A percentile compares a stretch with the other conserved stretches of the same genome.
phyloP scores from a whole-genome alignment of 2,329 filamentous ascomycete genomes.

The Fusarium staphyleae region DNA sequence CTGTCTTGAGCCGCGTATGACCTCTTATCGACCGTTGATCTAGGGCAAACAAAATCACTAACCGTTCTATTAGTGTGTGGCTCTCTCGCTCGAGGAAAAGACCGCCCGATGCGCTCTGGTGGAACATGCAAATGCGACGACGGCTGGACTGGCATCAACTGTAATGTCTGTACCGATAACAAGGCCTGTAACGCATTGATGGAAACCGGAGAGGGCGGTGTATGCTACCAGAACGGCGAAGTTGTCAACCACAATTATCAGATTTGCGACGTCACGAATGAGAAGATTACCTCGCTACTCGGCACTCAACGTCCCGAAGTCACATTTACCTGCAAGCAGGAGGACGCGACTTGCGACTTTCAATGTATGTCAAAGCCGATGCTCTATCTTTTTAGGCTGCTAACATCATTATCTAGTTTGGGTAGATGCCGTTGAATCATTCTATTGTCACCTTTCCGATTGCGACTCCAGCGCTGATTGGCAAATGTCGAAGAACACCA shows the following conservation, averaged over 20 bases:
- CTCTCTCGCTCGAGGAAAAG: slow-evolving; percentile 79
- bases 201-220: slow-evolving; percentile 79
- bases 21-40: neutral
- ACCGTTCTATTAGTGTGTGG: slow-evolving; percentile 71
- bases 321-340: slow-evolving; percentile 87
- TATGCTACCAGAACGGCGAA: slow-evolving; percentile 91
- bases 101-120: slow-evolving; percentile 77
- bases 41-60: slow-evolving; percentile 3
- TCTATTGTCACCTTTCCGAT: slow-evolving; percentile 88
- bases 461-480: slow-evolving; percentile 78
- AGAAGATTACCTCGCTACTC: slow-evolving; percentile 87
- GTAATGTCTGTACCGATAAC: slow-evolving; percentile 89
- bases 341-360: slow-evolving; percentile 83
- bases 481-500: slow-evolving; percentile 76
- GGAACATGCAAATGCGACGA: slow-evolving; percentile 84
- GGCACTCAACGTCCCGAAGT: slow-evolving; percentile 88
- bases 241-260: slow-evolving; percentile 96
- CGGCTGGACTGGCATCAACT: slow-evolving; percentile 97
- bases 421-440: slow-evolving; percentile 93
- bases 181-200: slow-evolving; percentile 88
- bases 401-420: slow-evolving; percentile 69
- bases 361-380: slow-evolving; percentile 72
- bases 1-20: slow-evolving; percentile 79
- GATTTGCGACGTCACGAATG: slow-evolving; percentile 97
- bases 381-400: neutral